Percentiles rank a stretch among this genome's conserved stretches.
These are phyloP conservation scores for Platanus orientalis DNA, from an alignment of 164 flowering plant species.

Conservation along the genomic window DNA sequence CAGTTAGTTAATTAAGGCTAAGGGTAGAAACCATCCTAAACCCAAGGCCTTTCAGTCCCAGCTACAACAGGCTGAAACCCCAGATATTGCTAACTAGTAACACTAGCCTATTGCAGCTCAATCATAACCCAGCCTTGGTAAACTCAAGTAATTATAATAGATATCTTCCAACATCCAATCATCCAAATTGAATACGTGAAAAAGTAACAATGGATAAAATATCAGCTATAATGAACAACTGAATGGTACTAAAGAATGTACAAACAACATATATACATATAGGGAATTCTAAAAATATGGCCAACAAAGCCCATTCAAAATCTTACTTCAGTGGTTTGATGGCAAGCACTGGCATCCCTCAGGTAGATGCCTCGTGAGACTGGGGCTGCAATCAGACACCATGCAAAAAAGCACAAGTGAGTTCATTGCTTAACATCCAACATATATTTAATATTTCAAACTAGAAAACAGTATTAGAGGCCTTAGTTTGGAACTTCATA, in stretches of 20 bases:
- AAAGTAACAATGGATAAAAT: neutral
- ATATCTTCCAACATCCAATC: too few species aligned
- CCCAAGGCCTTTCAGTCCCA: too few species aligned
- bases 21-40: too few species aligned
- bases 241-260: neutral
- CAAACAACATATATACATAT: neutral
- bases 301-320: slow-evolving; percentile 3
- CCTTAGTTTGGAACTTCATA: too few species aligned
- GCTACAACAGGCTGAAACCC: too few species aligned
- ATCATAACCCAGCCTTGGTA: too few species aligned
- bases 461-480: neutral
- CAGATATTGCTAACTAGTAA: too few species aligned
- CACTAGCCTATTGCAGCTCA: too few species aligned
- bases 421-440: neutral
- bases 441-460: neutral
- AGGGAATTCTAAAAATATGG: too few species aligned
- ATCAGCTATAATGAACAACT: neutral
- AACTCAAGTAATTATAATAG: too few species aligned
- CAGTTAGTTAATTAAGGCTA: too few species aligned
- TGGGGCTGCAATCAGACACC: slow-evolving; percentile 46
- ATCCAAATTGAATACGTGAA: too few species aligned
- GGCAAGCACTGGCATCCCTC: slow-evolving; percentile 68
- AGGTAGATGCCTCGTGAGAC: slow-evolving; percentile 80
- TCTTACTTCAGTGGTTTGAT: slow-evolving; percentile 71
- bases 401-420: neutral